Base-by-base conservation (phyloP, 345 rosid species). In the Euphorbia peplus region DNA sequence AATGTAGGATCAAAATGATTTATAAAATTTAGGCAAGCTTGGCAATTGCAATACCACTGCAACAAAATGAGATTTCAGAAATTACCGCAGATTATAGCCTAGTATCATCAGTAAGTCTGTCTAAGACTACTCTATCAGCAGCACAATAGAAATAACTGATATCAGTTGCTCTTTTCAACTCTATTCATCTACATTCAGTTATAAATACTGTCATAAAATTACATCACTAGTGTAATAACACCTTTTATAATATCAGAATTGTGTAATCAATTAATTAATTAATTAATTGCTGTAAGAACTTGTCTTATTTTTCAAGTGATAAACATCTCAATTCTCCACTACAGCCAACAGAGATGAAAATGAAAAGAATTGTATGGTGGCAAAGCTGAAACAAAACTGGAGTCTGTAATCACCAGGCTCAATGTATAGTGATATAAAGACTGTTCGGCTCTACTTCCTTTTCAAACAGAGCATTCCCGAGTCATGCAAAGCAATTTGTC, bases 311-410 rank as follows among this genome's bases (percentile, higher is more conserved):
- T 1, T 3, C 63, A 30, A 30, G 2, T 29, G 8, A 15, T 8
- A 32, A 39, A 58, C 13, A 30, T 59, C 44, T 59, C 24, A 22
- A 30, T 0, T 59, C 44, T 59, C 24, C 42, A 30, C 2, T 63
- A 4, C 37, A 25, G 35, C 51, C 32, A 44, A 44, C 46, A 44
- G 22, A 28, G 1, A 14, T 0, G 18, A 18, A 25, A 25, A 4
- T 1, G 21, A 29, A 48, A 15, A 7, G 8, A 59, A 41, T 37
- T 66, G 42, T 11, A 4, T 18, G 37, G 37, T 32, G 39, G 4
- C n/a, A n/a, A 25, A 67, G 62, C 19, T 30, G 18, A 66, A 9
- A 25, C 13, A 56, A 68, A 67, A 26, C 42, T 68, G 54, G 12
- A 6, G 55, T 6, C 26, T 57, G 54, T 21, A 12, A 41, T 14